Percentiles rank a stretch among this genome's conserved stretches.
Conservation (phyloP, 2,329 filamentous ascomycete species). For the Aureobasidium vineae region DNA sequence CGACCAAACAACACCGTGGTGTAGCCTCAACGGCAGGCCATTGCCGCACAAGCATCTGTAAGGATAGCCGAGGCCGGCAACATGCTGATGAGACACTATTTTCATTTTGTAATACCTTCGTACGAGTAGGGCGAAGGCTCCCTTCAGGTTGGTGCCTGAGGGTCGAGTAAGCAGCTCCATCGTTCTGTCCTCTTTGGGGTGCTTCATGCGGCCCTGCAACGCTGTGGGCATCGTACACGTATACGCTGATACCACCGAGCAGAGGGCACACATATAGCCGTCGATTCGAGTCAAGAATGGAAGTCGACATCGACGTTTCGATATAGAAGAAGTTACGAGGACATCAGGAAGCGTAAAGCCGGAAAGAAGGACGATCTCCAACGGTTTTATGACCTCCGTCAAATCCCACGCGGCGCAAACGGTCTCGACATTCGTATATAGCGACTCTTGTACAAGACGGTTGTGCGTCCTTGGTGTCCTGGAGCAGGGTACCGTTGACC, state of each 20-base stretch:
- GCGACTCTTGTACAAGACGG: background rate
- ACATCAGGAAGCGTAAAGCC: background rate
- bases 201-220: background rate
- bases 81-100: background rate
- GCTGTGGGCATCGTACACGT: background rate
- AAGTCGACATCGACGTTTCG: conserved; percentile 13
- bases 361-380: background rate
- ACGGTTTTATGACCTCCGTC: conserved; percentile 15
- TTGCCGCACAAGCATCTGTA: background rate
- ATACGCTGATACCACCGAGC: background rate
- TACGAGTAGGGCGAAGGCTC: background rate
- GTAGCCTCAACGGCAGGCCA: background rate
- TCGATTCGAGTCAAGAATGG: background rate
- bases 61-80: too few relatives aligned
- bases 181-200: background rate
- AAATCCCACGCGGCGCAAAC: background rate
- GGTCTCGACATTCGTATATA: background rate
- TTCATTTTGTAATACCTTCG: background rate
- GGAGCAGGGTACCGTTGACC: conserved; percentile 14
- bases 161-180: background rate
- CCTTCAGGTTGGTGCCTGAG: background rate
- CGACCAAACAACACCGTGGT: background rate
- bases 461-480: background rate
- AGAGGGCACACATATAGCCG: background rate
- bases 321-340: conserved; percentile 21